A percentile compares a stretch with the other conserved stretches of the same genome.
phyloP scores from a whole-genome alignment of 208 protist genomes.

The Tritrichomonas foetus region DNA sequence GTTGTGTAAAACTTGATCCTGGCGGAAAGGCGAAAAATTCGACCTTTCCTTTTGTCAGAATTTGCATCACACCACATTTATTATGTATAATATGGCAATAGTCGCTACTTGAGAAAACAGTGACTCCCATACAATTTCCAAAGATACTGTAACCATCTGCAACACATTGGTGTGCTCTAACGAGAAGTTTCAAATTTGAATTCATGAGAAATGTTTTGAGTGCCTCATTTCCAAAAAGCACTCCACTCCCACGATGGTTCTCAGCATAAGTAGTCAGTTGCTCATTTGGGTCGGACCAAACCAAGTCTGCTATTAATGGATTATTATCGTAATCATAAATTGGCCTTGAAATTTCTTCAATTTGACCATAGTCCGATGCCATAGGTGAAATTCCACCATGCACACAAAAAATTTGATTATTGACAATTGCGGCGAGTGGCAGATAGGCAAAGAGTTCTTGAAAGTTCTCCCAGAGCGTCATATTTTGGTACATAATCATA shows the following conservation, averaged over 20 bases:
- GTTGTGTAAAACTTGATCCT: too few species aligned
- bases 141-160: not conserved
- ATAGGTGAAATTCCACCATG: slow-evolving; percentile 72
- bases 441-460: slow-evolving; percentile 99
- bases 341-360: slow-evolving; percentile 68
- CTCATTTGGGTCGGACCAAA: slow-evolving; percentile 85
- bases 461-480: slow-evolving; percentile 82
- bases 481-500: slow-evolving; percentile 61
- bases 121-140: not conserved
- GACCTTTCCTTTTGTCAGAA: too few species aligned
- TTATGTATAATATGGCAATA: not conserved
- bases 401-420: slow-evolving; percentile 69
- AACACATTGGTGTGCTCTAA: not conserved
- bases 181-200: not conserved
- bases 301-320: slow-evolving; percentile 91
- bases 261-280: not conserved
- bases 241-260: not conserved
- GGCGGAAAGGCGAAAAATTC: too few species aligned
- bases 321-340: slow-evolving; percentile 70
- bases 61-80: not conserved
- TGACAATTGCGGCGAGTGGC: slow-evolving; percentile 79
- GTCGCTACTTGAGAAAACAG: not conserved
- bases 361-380: slow-evolving; percentile 71
- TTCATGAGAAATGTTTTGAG: not conserved
- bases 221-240: not conserved